A percentile compares a stretch with the other conserved stretches of the same genome.
Evolutionary conservation across 495 filamentous ascomycete species (phyloP).

Genomic region (Hypoxylon rickii): DNA sequence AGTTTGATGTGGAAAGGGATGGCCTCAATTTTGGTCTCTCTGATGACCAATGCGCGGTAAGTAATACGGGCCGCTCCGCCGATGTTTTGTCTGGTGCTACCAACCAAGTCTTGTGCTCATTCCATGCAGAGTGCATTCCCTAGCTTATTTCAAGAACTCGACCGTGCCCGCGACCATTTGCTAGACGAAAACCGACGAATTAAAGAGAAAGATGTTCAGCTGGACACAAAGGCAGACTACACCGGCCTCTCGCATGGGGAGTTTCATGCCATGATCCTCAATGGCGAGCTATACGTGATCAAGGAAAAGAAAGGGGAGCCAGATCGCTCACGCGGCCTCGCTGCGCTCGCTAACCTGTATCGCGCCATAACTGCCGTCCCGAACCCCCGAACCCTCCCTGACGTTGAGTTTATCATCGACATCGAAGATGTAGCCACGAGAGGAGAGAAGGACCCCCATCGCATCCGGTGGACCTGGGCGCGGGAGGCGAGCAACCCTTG

Average conservation of each 20-base stretch:
- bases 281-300: slow-evolving; percentile 27
- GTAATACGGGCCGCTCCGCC: neutral
- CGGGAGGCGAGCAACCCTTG: slow-evolving; percentile 46
- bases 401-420: slow-evolving; percentile 66
- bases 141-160: slow-evolving; percentile 26
- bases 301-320: slow-evolving; percentile 29
- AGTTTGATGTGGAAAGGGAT: slow-evolving; percentile 19
- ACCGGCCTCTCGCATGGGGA: slow-evolving; percentile 25
- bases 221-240: slow-evolving; percentile 18
- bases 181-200: slow-evolving; percentile 18
- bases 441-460: slow-evolving; percentile 37
- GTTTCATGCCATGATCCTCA: slow-evolving; percentile 29
- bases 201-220: slow-evolving; percentile 15
- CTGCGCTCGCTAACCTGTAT: slow-evolving; percentile 33
- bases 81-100: neutral
- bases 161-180: slow-evolving; percentile 26
- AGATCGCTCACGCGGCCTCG: slow-evolving; percentile 27
- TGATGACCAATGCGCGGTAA: slow-evolving; percentile 23
- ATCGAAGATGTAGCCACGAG: slow-evolving; percentile 55
- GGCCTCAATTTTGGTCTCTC: slow-evolving; percentile 29
- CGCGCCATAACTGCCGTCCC: slow-evolving; percentile 51
- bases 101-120: slow-evolving; percentile 2
- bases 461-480: slow-evolving; percentile 57
- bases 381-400: slow-evolving; percentile 48
- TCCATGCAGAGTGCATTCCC: slow-evolving; percentile 22